phyloP scores from a whole-genome alignment of 441 rosid species.

The Euphorbia schlechtendalii region DNA sequence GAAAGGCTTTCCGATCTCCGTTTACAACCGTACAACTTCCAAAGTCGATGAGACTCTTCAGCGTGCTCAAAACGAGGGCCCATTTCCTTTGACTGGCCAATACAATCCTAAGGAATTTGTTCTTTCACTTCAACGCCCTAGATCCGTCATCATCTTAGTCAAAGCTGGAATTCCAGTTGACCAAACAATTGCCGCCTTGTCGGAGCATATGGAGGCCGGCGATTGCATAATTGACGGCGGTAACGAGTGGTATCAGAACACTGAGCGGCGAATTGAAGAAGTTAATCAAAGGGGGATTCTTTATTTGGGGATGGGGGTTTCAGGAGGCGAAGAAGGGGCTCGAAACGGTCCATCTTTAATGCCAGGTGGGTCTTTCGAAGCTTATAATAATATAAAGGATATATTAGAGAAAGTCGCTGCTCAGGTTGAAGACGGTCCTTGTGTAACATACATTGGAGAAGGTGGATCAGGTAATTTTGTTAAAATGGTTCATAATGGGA shows the following conservation, averaged over 20 bases:
- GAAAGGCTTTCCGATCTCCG: conserved; percentile 92
- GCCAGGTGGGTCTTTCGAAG: conserved; percentile 91
- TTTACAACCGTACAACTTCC: conserved; percentile 79
- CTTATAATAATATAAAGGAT: conserved; percentile 63
- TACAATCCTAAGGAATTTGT: conserved; percentile 76
- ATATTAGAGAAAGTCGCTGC: conserved; percentile 76
- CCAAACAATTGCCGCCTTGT: conserved; percentile 71
- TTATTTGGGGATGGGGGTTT: conserved; percentile 92
- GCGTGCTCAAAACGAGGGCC: conserved; percentile 63
- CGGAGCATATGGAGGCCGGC: conserved; percentile 72
- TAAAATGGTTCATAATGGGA: conserved; percentile 96
- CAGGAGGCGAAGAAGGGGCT: conserved; percentile 96
- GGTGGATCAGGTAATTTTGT: conserved; percentile 98
- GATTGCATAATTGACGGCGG: conserved; percentile 93
- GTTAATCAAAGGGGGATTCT: conserved; percentile 49
- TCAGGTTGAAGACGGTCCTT: conserved; percentile 94
- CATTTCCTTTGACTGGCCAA: conserved; percentile 68
- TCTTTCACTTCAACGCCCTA: conserved; percentile 74
- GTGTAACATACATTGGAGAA: conserved; percentile 87
- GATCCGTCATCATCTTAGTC: conserved; percentile 89
- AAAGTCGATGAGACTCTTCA: conserved; percentile 80
- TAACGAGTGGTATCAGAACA: conserved; percentile 88
- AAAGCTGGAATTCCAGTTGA: conserved; percentile 92
- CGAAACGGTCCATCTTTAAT: conserved; percentile 83
- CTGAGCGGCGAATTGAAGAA: conserved; percentile 77